A percentile compares a stretch with the other conserved stretches of the same genome.
These are phyloP conservation scores for Rhizodiscina lignyota DNA, from an alignment of 495 filamentous ascomycete species.

Conservation along the genomic window DNA sequence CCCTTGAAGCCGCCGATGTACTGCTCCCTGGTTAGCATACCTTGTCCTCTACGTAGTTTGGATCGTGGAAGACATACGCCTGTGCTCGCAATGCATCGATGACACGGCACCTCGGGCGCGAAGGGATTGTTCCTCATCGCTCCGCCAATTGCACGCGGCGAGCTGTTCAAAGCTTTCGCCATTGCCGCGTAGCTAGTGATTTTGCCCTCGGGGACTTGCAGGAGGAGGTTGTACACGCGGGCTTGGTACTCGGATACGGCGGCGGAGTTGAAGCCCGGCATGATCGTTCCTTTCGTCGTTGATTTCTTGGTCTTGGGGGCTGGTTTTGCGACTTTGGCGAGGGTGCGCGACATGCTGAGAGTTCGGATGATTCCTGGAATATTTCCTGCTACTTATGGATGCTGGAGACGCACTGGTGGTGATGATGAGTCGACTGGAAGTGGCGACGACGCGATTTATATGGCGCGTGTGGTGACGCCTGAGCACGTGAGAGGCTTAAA, in stretches of 20 bases:
- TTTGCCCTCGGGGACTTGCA: conserved; percentile 50
- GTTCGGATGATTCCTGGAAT: too few relatives aligned
- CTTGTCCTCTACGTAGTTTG: not conserved
- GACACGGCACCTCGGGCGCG: conserved; percentile 25
- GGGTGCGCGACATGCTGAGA: too few relatives aligned
- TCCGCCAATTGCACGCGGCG: conserved; percentile 64
- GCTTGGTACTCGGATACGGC: conserved; percentile 18
- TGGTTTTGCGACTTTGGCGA: too few relatives aligned
- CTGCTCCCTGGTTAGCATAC: conserved; percentile 2
- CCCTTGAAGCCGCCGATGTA: conserved; percentile 31
- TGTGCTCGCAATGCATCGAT: conserved; percentile 22
- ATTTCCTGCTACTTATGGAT: too few relatives aligned
- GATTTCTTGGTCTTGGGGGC: too few relatives aligned
- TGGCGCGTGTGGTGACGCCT: too few relatives aligned
- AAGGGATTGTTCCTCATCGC: conserved; percentile 43
- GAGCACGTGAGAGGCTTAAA: too few relatives aligned
- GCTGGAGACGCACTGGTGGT: too few relatives aligned
- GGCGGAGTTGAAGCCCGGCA: too few relatives aligned
- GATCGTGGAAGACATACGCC: conserved; percentile 13
- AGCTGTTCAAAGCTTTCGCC: conserved; percentile 45
- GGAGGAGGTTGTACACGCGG: conserved; percentile 46
- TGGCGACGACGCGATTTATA: too few relatives aligned
- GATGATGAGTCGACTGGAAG: too few relatives aligned
- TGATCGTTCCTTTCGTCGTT: too few relatives aligned
- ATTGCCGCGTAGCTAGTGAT: conserved; percentile 63